Evolutionary conservation across 495 filamentous ascomycete genomes (phyloP).

Genomic region (Hypoxylon subgilvum): DNA sequence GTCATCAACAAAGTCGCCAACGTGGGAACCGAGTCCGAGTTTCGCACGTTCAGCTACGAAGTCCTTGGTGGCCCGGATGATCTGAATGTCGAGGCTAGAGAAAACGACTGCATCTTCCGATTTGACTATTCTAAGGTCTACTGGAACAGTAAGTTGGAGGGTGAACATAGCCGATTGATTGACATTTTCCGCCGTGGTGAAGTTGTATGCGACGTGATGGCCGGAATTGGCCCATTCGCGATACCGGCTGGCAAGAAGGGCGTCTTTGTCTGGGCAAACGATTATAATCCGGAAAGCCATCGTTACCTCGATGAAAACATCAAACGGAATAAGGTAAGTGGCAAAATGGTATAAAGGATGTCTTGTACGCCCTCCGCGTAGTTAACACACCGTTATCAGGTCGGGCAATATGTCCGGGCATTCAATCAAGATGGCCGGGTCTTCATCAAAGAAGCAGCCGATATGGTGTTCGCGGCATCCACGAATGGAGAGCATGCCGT

Average conservation of each 20-base stretch:
- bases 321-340: conserved; percentile 72
- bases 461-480: conserved; percentile 62
- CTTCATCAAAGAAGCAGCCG: conserved; percentile 76
- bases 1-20: conserved; percentile 96
- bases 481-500: conserved; percentile 54
- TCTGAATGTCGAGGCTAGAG: conserved; percentile 75
- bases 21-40: conserved; percentile 83
- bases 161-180: conserved; percentile 84
- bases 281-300: conserved; percentile 90
- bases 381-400: conserved; percentile 51
- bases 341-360: background rate
- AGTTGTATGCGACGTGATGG: conserved; percentile 96
- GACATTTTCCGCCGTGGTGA: conserved; percentile 79
- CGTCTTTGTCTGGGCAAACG: conserved; percentile 96
- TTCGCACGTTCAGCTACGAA: conserved; percentile 92
- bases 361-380: conserved; percentile 1
- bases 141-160: conserved; percentile 91
- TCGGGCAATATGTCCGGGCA: conserved; percentile 72
- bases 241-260: conserved; percentile 86
- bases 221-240: conserved; percentile 94
- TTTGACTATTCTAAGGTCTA: conserved; percentile 90
- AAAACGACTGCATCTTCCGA: conserved; percentile 66
- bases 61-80: conserved; percentile 81
- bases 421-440: conserved; percentile 79
- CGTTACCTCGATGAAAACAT: conserved; percentile 72